Evolutionary conservation across 1,139 yeast species (phyloP).

Genomic region (Magnusiomyces fungicola): DNA sequence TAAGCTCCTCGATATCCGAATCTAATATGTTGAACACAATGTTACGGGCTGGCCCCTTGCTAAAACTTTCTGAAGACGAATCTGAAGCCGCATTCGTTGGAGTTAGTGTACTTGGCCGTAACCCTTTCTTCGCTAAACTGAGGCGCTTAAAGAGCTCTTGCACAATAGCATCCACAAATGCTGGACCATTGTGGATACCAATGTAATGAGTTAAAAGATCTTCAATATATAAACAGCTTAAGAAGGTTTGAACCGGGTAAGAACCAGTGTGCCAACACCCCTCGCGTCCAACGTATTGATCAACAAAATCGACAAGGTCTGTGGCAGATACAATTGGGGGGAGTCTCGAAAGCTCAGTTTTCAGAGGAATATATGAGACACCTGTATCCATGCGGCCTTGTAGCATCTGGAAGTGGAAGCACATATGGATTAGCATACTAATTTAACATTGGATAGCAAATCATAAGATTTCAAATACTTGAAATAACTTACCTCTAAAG

Average conservation of each 20-base stretch:
- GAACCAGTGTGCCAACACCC: constrained; percentile 36
- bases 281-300: constrained; percentile 29
- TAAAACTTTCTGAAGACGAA: not conserved
- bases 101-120: constrained; percentile 4
- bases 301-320: constrained; percentile 26
- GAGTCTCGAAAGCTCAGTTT: constrained; percentile 21
- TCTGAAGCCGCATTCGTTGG: not conserved
- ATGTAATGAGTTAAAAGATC: constrained; percentile 21
- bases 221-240: constrained; percentile 33
- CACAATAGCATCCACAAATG: constrained; percentile 4
- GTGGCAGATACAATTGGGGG: constrained; percentile 23
- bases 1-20: not conserved
- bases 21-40: not conserved
- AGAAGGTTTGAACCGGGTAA: constrained; percentile 32
- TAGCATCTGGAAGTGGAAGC: constrained; percentile 24
- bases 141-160: constrained; percentile 4
- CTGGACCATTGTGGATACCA: constrained; percentile 4
- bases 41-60: not conserved
- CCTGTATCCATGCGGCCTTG: constrained; percentile 37
- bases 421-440: not conserved
- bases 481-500: constrained; percentile 28
- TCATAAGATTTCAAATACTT: not conserved
- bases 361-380: constrained; percentile 25
- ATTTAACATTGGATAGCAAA: not conserved
- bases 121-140: constrained; percentile 3